Percentiles rank a stretch among this genome's conserved stretches.
These are phyloP conservation scores for Osmozyma mogii DNA, from an alignment of 805 yeast species.

Conservation along the genomic window DNA sequence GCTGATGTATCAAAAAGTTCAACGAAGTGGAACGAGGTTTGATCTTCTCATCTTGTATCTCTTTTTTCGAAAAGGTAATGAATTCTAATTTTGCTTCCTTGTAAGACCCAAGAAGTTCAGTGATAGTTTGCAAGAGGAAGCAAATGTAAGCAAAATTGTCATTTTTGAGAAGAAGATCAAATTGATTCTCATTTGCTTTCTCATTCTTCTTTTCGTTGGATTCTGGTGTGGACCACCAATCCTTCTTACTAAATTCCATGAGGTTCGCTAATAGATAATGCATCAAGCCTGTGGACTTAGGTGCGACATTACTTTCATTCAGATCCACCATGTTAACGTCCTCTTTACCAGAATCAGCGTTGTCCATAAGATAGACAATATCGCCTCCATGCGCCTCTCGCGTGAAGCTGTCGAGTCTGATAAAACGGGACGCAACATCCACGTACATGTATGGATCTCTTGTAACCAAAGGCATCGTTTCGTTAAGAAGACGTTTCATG, in stretches of 20 bases:
- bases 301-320: constrained; percentile 5
- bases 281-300: constrained; percentile 48
- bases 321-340: constrained; percentile 26
- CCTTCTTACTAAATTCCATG: constrained; percentile 37
- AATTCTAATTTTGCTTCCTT: constrained; percentile 77
- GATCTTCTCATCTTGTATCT: constrained; percentile 23
- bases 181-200: constrained; percentile 7
- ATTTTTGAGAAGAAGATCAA: constrained; percentile 33
- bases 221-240: constrained; percentile 26
- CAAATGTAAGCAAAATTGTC: constrained; percentile 56
- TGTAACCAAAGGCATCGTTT: constrained; percentile 39
- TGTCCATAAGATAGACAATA: constrained; percentile 13
- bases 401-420: constrained; percentile 38
- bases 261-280: constrained; percentile 57
- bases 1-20: constrained; percentile 68
- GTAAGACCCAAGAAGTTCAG: constrained; percentile 72
- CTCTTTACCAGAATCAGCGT: constrained; percentile 7
- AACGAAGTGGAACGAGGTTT: constrained; percentile 75
- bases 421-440: constrained; percentile 33
- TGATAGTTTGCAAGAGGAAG: constrained; percentile 57
- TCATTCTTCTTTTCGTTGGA: constrained; percentile 2
- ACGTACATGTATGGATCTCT: constrained; percentile 44
- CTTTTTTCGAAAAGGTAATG: constrained; percentile 64
- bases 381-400: constrained; percentile 19
- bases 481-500: constrained; percentile 39